Percentiles rank a stretch among this genome's conserved stretches.
Conservation (phyloP, 2,329 filamentous ascomycete genomes). For the Trichoderma sp. region DNA sequence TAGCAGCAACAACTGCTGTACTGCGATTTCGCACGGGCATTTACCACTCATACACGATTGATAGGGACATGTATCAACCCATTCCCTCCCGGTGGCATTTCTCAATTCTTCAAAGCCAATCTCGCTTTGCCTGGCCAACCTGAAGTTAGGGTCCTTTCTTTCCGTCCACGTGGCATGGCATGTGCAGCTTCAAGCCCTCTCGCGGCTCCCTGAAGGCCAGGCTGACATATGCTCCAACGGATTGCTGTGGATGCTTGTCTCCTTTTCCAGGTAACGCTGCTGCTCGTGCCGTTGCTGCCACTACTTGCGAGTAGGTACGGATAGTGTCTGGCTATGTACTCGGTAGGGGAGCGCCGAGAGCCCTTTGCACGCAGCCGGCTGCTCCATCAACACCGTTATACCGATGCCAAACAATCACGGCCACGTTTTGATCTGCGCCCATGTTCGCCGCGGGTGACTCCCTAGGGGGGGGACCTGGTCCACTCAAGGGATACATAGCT, state of each 20-base stretch:
- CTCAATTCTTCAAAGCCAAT: slow-evolving; percentile 2
- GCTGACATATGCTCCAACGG: not conserved
- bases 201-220: not conserved
- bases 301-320: not conserved
- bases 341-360: too few relatives aligned
- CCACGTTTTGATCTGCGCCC: slow-evolving; percentile 12
- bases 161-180: slow-evolving; percentile 6
- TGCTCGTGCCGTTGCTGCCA: not conserved
- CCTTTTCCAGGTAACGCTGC: too few relatives aligned
- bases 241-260: not conserved
- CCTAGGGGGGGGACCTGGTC: slow-evolving; percentile 2
- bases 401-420: slow-evolving; percentile 4
- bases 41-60: not conserved
- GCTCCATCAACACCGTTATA: slow-evolving; percentile 4
- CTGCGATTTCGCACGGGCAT: too few relatives aligned
- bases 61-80: not conserved
- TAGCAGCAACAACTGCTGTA: not conserved
- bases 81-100: not conserved
- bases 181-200: slow-evolving; percentile 6
- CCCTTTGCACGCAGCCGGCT: not conserved
- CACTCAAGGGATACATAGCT: not conserved
- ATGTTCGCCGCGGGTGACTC: not conserved
- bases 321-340: too few relatives aligned
- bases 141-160: not conserved
- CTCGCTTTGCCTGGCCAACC: slow-evolving; percentile 19